A percentile compares a stretch with the other conserved stretches of the same genome.
phyloP scores from a whole-genome alignment of 352 stramenopile genomes.

The Detonula confervacea region DNA sequence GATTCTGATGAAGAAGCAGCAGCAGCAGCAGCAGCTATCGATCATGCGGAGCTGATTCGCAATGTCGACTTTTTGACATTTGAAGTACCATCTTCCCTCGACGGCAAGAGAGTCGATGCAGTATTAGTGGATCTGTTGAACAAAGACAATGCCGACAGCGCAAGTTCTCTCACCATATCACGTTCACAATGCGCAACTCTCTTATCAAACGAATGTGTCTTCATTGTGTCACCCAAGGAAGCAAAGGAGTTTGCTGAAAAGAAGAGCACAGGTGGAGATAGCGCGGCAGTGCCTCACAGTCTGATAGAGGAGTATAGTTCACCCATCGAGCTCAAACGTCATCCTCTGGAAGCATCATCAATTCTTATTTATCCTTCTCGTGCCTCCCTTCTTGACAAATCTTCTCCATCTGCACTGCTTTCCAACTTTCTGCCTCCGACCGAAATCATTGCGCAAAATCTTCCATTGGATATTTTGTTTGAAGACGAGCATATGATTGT shows the following conservation, averaged over 20 bases:
- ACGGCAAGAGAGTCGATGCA: slow-evolving; percentile 77
- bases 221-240: slow-evolving; percentile 45
- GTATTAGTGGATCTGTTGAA: slow-evolving; percentile 65
- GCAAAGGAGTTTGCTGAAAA: slow-evolving; percentile 17
- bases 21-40: slow-evolving; percentile 39
- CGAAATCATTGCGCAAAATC: slow-evolving; percentile 77
- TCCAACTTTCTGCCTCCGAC: slow-evolving; percentile 59
- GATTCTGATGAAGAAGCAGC: slow-evolving; percentile 23
- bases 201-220: slow-evolving; percentile 63
- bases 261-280: background rate
- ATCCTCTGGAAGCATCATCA: slow-evolving; percentile 38
- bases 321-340: slow-evolving; percentile 48
- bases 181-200: slow-evolving; percentile 75
- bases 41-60: slow-evolving; percentile 30
- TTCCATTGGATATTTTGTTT: slow-evolving; percentile 84
- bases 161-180: slow-evolving; percentile 55
- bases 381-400: slow-evolving; percentile 39
- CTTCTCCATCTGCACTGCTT: slow-evolving; percentile 34
- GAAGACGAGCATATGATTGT: slow-evolving; percentile 89
- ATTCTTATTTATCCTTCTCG: slow-evolving; percentile 55
- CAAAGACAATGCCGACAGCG: slow-evolving; percentile 13
- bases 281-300: slow-evolving; percentile 62
- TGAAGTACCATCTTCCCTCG: slow-evolving; percentile 49
- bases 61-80: slow-evolving; percentile 42
- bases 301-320: slow-evolving; percentile 40